phyloP scores from a whole-genome alignment of 2,329 filamentous ascomycete genomes.

The Penicillium sp. region DNA sequence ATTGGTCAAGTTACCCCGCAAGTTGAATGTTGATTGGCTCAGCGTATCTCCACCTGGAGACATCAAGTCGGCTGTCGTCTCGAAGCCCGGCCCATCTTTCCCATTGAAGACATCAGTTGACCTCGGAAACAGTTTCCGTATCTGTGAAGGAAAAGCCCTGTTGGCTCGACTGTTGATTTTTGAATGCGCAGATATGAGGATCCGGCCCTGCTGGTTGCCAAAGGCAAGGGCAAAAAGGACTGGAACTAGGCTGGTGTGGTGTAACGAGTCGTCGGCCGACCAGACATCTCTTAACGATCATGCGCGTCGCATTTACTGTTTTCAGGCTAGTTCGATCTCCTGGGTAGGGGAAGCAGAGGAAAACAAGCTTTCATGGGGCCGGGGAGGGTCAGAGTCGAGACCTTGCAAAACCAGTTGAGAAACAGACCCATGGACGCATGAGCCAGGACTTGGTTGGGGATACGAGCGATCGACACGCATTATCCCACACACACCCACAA shows the following conservation, averaged over 20 bases:
- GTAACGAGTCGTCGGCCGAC: neutral
- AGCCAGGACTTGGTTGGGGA: neutral
- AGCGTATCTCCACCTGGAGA: neutral
- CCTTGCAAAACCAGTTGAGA: constrained; percentile 4
- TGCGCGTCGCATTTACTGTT: constrained; percentile 3
- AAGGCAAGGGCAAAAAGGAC: no score
- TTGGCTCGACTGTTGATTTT: neutral
- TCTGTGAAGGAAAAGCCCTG: neutral
- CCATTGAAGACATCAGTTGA: neutral
- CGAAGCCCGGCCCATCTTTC: neutral
- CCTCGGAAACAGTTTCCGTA: neutral
- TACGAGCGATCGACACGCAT: constrained; percentile 1
- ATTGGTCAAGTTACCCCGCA: neutral
- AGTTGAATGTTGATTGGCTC: neutral
- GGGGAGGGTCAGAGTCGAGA: neutral
- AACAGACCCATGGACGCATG: neutral
- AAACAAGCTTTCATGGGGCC: constrained; percentile 7
- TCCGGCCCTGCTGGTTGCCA: neutral
- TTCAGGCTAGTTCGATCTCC: constrained; percentile 15
- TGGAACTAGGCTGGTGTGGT: neutral
- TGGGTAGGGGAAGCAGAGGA: neutral
- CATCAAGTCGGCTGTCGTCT: neutral
- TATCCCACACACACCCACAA: neutral
- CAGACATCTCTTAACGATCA: constrained; percentile 7
- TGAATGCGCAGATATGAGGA: no score